Conservation (phyloP, 169 alveolate species). For the Pseudocohnilembus persalinus region DNA sequence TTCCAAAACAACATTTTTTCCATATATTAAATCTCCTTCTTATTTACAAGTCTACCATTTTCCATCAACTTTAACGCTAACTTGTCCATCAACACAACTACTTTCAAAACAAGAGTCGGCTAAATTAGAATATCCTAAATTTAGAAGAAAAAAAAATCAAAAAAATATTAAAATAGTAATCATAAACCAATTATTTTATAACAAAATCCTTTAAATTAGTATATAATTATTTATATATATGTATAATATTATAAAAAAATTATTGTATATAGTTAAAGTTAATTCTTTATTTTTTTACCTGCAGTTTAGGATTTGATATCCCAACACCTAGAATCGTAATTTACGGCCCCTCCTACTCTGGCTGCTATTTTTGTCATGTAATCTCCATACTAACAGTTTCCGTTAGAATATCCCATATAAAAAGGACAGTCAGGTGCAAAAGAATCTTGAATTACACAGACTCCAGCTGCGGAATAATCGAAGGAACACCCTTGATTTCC, state of each 20-base stretch:
- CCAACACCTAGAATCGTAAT: neutral
- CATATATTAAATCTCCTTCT: neutral
- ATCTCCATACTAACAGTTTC: neutral
- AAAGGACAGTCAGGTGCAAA: neutral
- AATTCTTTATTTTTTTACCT: too few relatives aligned
- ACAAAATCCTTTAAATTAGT: too few relatives aligned
- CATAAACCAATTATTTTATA: too few relatives aligned
- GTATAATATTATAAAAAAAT: too few relatives aligned
- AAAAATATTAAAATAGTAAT: too few relatives aligned
- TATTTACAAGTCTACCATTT: neutral
- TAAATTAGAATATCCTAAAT: neutral
- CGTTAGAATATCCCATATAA: neutral
- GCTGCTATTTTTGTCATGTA: neutral
- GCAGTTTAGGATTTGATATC: neutral
- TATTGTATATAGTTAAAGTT: too few relatives aligned
- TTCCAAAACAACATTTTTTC: too few relatives aligned
- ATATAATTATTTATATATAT: too few relatives aligned
- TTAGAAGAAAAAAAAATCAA: too few relatives aligned
- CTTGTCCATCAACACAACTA: neutral
- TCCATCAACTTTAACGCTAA: neutral
- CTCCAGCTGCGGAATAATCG: neutral
- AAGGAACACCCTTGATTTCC: neutral
- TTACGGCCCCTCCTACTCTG: neutral
- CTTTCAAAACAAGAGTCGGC: neutral
- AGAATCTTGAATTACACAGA: neutral